Evolutionary conservation across 208 protist genomes (phyloP).

Genomic region (Leishmania tarentolae): DNA sequence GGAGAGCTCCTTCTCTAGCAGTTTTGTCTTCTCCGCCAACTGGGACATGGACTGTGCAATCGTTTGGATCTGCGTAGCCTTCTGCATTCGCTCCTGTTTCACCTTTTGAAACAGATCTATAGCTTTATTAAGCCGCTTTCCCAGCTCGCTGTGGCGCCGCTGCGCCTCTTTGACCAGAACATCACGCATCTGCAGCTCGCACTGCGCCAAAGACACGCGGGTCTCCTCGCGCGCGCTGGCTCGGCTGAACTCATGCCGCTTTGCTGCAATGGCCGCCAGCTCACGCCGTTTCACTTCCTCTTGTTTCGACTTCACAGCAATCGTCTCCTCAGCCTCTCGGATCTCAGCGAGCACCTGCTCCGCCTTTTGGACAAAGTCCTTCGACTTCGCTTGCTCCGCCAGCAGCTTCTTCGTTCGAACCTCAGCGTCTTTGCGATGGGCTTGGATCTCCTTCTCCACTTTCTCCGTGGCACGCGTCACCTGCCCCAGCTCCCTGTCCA

Average conservation of each 20-base stretch:
- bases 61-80: slow-evolving; percentile 93
- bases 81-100: slow-evolving; percentile 93
- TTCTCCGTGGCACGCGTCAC: slow-evolving; percentile 45
- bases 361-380: slow-evolving; percentile 65
- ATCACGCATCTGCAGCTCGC: slow-evolving; percentile 89
- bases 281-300: slow-evolving; percentile 79
- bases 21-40: slow-evolving; percentile 96
- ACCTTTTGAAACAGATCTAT: slow-evolving; percentile 89
- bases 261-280: slow-evolving; percentile 59
- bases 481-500: slow-evolving; percentile 68
- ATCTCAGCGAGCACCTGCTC: slow-evolving; percentile 63
- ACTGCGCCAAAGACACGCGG: slow-evolving; percentile 76
- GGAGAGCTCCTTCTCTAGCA: slow-evolving; percentile 94
- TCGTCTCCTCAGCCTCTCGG: slow-evolving; percentile 69
- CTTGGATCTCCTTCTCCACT: slow-evolving; percentile 61
- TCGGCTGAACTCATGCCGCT: slow-evolving; percentile 86
- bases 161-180: slow-evolving; percentile 58
- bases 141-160: slow-evolving; percentile 71
- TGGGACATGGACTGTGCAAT: slow-evolving; percentile 93
- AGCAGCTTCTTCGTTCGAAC: slow-evolving; percentile 84
- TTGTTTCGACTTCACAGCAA: slow-evolving; percentile 57
- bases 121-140: slow-evolving; percentile 73
- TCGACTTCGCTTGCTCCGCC: slow-evolving; percentile 83
- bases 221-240: slow-evolving; percentile 82
- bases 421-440: slow-evolving; percentile 71